Evolutionary conservation across 805 yeast species (phyloP), one percentile per base, ranked within the genome.

Genomic region (Saturnispora quitensis): DNA sequence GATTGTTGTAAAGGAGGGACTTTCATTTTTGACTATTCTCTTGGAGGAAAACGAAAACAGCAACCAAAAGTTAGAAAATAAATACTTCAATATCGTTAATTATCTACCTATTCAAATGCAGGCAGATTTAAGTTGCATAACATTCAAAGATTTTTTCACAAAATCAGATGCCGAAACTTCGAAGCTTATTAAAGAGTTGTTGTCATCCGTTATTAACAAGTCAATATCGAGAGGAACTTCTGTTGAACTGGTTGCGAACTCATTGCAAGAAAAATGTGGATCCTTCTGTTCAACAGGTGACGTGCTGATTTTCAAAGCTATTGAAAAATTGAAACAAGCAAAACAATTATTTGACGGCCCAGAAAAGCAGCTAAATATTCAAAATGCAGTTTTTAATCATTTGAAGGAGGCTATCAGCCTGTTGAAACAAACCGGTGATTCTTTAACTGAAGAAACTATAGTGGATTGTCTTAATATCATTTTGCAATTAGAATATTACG

Each of bases 211-310:
- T 36, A 89, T 93, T 55, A 90, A 90, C 68, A 85, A 85, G 64
- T 88, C 86, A 58, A 89, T 93, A 52, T 75, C 87, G 38, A 81
- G 86, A 57, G 98, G 99, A n/a, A 91, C 88, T 4, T 86, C 96
- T 0, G 91, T 93, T 44, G 98, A 91, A 63, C 74, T 84, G 52
- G 87, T 91, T 48, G 95, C 97, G 1, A 81, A 83, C 35, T 81
- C 90, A 1, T 71, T 93, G 48, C 96, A 93, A 67, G 95, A 88
- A 50, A 82, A 91, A 54, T 93, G 99, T 72, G 95, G 96, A 1
- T 82, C 96, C 0, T 93, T 89, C 68, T 93, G 98, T 62, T 88
- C 97, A 0, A 81, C 95, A 15, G 88, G 86, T 58, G 99, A 93
- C 67, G 97, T 93, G 27, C 76, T 89, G 54, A 87, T 93, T 13